Percentiles rank a stretch among this genome's conserved stretches.
phyloP scores from a whole-genome alignment of 805 yeast species.

The Saturnispora quitensis region DNA sequence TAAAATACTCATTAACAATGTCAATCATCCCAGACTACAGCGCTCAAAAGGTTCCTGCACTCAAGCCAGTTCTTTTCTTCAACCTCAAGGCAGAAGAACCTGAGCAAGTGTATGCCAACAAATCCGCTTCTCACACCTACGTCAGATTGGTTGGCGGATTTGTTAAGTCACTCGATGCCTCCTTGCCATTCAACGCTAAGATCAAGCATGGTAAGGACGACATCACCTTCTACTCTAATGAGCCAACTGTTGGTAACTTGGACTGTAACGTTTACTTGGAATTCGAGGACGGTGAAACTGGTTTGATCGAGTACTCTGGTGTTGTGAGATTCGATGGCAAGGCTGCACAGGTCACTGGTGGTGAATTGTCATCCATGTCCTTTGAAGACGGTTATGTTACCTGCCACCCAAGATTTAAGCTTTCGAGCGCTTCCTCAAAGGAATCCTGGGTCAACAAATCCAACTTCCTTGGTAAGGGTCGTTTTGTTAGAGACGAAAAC shows the following conservation, averaged over 20 bases:
- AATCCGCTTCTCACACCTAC: constrained; percentile 19
- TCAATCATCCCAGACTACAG: constrained; percentile 18
- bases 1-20: constrained; percentile 1
- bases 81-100: constrained; percentile 30
- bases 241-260: constrained; percentile 26
- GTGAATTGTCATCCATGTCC: constrained; percentile 24
- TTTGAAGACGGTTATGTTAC: constrained; percentile 43
- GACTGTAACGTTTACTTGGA: constrained; percentile 42
- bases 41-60: constrained; percentile 16
- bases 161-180: constrained; percentile 29
- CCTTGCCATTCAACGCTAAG: constrained; percentile 31
- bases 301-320: constrained; percentile 41
- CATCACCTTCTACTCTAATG: constrained; percentile 28
- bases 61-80: constrained; percentile 32
- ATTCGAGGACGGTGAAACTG: constrained; percentile 27
- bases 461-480: constrained; percentile 49
- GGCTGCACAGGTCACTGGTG: constrained; percentile 29
- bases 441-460: constrained; percentile 44
- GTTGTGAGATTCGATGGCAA: constrained; percentile 32
- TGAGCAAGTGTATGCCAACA: constrained; percentile 20
- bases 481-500: constrained; percentile 40
- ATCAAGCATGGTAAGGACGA: constrained; percentile 40
- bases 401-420: constrained; percentile 35
- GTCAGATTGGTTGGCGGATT: constrained; percentile 30
- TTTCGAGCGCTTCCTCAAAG: constrained; percentile 34